These are phyloP conservation scores for Boletus patriciae DNA, from an alignment of 768 basidiomycete species.

Conservation along the genomic window DNA sequence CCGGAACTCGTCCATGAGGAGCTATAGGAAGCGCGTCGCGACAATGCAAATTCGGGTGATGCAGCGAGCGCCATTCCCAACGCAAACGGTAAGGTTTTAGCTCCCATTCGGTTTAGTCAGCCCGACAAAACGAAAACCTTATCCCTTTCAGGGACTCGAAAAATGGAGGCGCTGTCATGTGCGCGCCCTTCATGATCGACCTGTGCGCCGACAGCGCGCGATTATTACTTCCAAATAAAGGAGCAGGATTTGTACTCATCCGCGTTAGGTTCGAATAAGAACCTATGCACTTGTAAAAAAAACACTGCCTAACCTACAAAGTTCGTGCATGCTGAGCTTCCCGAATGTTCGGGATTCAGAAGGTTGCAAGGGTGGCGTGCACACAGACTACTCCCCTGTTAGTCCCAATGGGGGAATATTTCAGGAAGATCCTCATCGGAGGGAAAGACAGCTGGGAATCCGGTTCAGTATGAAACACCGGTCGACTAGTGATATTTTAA, in stretches of 20 bases:
- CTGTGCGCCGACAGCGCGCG: background rate
- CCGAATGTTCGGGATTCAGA: background rate
- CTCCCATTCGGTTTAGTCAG: constrained; percentile 1
- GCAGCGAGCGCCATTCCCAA: background rate
- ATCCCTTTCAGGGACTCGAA: background rate
- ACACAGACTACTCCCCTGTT: background rate
- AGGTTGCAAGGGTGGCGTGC: background rate
- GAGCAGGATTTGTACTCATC: background rate
- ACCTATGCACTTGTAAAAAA: background rate
- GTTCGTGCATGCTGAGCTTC: background rate
- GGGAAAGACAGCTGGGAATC: background rate
- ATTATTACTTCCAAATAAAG: constrained; percentile 1
- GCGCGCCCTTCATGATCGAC: constrained; percentile 27
- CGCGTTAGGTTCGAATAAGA: background rate
- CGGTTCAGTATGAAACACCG: constrained; percentile 8
- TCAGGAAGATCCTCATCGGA: background rate
- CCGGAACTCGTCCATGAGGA: constrained; percentile 13
- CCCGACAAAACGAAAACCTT: background rate
- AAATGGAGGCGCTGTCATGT: constrained; percentile 21
- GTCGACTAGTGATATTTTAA: background rate
- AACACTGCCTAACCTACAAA: background rate
- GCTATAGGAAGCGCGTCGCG: background rate
- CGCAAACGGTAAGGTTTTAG: constrained; percentile 1
- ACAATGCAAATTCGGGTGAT: constrained; percentile 4
- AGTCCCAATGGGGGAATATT: background rate